phyloP scores from a whole-genome alignment of 768 basidiomycete genomes.

The Podaxis sp. region DNA sequence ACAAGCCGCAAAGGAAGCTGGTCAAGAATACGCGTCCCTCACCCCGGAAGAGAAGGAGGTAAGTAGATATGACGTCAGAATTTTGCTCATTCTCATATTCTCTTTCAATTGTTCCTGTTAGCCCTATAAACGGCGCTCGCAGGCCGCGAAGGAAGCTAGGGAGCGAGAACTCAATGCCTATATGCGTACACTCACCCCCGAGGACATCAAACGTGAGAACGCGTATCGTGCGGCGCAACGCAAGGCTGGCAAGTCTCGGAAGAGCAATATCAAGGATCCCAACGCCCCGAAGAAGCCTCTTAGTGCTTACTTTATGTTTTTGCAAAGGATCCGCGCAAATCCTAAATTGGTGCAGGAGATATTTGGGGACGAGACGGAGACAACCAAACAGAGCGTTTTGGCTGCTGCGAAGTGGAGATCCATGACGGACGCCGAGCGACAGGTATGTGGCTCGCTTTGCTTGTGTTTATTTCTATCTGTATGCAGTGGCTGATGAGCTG shows the following conservation, averaged over 20 bases:
- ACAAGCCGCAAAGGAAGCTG: constrained; percentile 92
- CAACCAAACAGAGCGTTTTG: constrained; percentile 90
- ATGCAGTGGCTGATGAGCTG: not conserved
- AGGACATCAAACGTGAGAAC: constrained; percentile 94
- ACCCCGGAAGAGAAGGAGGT: constrained; percentile 83
- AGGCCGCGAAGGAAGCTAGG: constrained; percentile 78
- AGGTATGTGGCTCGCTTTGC: constrained; percentile 45
- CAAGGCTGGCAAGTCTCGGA: constrained; percentile 87
- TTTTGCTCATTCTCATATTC: constrained; percentile 16
- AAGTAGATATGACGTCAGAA: constrained; percentile 32
- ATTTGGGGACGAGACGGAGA: constrained; percentile 88
- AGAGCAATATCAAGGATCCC: constrained; percentile 94
- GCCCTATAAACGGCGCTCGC: constrained; percentile 85
- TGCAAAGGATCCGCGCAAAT: constrained; percentile 84
- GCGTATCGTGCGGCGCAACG: constrained; percentile 87
- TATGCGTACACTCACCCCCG: constrained; percentile 85
- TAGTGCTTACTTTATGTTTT: constrained; percentile 92
- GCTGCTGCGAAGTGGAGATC: constrained; percentile 92
- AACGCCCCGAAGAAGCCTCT: constrained; percentile 96
- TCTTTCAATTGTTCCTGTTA: constrained; percentile 28
- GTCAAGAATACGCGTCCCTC: constrained; percentile 81
- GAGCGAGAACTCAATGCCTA: constrained; percentile 81
- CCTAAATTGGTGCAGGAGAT: constrained; percentile 70
- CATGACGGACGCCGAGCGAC: constrained; percentile 90
- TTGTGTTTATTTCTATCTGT: constrained; percentile 12